Evolutionary conservation across 2,329 filamentous ascomycete species (phyloP), one percentile per base, ranked within the genome.

Genomic region (Zasmidium cellare): DNA sequence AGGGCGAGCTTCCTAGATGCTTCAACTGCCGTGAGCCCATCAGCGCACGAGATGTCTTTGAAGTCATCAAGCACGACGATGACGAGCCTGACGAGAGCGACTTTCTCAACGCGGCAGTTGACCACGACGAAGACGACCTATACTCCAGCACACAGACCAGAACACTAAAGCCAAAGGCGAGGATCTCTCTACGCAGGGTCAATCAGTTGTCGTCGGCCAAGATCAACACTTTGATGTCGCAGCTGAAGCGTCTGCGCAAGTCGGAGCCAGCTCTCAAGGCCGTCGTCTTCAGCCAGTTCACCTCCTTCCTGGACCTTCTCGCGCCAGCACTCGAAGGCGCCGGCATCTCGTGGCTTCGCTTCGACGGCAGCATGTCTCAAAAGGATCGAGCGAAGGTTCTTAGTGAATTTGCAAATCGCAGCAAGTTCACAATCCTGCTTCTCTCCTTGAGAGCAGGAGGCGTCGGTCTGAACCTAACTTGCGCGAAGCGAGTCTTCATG

Each of bases 251-350:
- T 1, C 76, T 96, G 7, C 86, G 88, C 9, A 82, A 80, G 56
- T 81, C 85, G 51, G 79, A 88, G n/a, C 84, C 87, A 0, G 80
- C 75, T 3, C 89, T 88, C 50, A 97, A 72, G 52, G 91, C 90
- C 0, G 92, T 97, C 20, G 87, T 99, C 28, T 99, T 99, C 76
- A 94, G 90, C 56, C 94, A 99, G 74, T 99, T 99, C 74, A 99
- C 94, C 0, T 96, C 92, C 0, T 99, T 97, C 74, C 84, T 99
- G 65, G 87, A 92, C 63, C 85, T 99, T 12, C 96, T 99, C 62
- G 88, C 92, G 64, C 90, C 91, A 0, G 90, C 91, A 0, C 83
- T 99, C 2, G 72, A 78, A 1, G 83, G 85, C 45, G 85, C 87
- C 14, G 87, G 88, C 41, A 90, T 99, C 69, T 80, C 82, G 0